phyloP scores from a whole-genome alignment of 2,329 filamentous ascomycete species.

The Botrytis deweyae region DNA sequence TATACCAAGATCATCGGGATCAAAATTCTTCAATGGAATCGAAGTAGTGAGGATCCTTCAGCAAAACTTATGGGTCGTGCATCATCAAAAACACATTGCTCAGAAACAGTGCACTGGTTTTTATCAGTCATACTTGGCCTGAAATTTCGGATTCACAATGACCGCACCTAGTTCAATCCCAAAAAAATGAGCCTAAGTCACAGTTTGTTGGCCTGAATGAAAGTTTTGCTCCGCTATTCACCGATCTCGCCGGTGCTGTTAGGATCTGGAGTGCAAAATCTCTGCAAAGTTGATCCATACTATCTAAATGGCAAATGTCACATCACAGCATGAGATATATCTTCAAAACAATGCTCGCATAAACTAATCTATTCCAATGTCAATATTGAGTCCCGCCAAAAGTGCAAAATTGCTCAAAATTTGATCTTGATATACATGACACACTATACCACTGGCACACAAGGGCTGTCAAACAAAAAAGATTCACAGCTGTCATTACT shows the following conservation, averaged over 20 bases:
- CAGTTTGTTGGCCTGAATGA: not conserved
- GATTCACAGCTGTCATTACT: not conserved
- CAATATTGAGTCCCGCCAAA: not conserved
- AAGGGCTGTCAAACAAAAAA: not conserved
- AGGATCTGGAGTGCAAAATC: not conserved
- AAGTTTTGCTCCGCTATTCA: not conserved
- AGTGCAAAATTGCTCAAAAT: not conserved
- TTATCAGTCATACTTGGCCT: not conserved
- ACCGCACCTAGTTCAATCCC: not conserved
- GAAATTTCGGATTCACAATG: not conserved
- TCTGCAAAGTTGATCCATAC: not conserved
- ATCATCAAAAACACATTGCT: not conserved
- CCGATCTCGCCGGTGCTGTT: not conserved
- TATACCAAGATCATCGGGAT: not conserved
- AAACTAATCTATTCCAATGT: not conserved
- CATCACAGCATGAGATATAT: not conserved
- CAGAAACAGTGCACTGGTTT: not conserved
- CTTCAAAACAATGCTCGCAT: not conserved
- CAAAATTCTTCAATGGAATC: not conserved
- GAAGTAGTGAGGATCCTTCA: not conserved
- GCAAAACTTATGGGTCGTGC: not conserved
- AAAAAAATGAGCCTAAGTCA: not conserved
- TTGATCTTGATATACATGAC: not conserved
- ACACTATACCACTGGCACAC: not conserved
- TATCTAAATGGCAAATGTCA: not conserved